Conservation (phyloP, 2,329 filamentous ascomycete species). For the Parasarocladium wereldwijsianum region DNA sequence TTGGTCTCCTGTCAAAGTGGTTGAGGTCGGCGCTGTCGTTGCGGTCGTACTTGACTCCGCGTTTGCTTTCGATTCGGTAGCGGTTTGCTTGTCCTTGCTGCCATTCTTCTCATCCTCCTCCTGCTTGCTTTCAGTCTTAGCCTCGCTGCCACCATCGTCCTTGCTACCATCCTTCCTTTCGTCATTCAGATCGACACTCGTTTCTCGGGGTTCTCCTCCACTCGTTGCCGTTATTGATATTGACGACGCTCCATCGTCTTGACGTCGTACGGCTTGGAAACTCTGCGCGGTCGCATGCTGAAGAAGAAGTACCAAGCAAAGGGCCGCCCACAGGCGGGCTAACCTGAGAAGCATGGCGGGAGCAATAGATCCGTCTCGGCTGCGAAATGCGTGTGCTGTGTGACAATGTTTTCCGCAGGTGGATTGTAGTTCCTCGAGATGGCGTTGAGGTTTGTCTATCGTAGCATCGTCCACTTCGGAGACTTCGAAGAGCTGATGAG, state of each 20-base stretch:
- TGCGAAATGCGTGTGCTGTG: too few relatives aligned
- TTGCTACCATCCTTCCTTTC: not conserved
- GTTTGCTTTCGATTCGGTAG: constrained; percentile 1
- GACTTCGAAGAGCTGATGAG: too few relatives aligned
- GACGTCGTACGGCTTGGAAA: constrained; percentile 17
- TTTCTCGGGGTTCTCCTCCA: not conserved
- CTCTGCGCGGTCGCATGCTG: constrained; percentile 21
- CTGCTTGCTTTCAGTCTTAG: constrained; percentile 2
- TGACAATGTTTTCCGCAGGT: too few relatives aligned
- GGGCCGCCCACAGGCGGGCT: constrained; percentile 19
- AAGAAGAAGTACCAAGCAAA: constrained; percentile 19
- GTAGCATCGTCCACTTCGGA: too few relatives aligned
- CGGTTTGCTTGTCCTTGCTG: constrained; percentile 6
- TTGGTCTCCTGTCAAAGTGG: constrained; percentile 8
- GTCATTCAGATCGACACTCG: not conserved
- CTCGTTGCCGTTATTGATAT: constrained; percentile 2
- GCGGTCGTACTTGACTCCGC: constrained; percentile 4
- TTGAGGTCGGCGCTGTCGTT: constrained; percentile 9
- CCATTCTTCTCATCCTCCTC: constrained; percentile 6
- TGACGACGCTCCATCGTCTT: constrained; percentile 13
- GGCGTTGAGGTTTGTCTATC: too few relatives aligned
- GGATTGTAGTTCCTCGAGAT: too few relatives aligned
- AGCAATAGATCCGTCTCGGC: too few relatives aligned
- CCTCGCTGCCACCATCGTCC: too few relatives aligned
- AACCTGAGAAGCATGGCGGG: constrained; percentile 20